phyloP scores from a whole-genome alignment of 1,139 yeast genomes.

The Suhomyces anneliseae region DNA sequence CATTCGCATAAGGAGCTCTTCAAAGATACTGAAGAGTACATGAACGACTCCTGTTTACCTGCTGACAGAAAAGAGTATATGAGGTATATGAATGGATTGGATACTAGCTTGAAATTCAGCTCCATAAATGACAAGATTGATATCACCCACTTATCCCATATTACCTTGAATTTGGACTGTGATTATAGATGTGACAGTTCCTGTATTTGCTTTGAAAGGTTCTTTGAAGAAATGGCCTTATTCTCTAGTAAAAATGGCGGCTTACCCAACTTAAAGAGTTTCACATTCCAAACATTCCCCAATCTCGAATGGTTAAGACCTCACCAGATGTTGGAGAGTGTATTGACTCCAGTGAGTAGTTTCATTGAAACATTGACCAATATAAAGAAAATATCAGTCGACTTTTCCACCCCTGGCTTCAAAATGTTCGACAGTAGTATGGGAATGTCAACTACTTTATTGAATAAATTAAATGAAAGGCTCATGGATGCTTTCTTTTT shows the following conservation, averaged over 20 bases:
- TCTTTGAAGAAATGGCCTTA: conserved; percentile 29
- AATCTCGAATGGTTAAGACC: conserved; percentile 42
- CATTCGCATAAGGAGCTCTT: conserved; percentile 33
- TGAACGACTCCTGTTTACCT: neutral
- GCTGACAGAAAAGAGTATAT: conserved; percentile 9
- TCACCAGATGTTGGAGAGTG: conserved; percentile 34
- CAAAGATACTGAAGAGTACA: neutral
- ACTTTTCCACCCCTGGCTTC: conserved; percentile 41
- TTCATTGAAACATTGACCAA: conserved; percentile 27
- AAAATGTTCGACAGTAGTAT: conserved; percentile 39
- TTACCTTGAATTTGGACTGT: conserved; percentile 37
- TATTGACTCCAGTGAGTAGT: conserved; percentile 34
- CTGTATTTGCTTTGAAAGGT: conserved; percentile 34
- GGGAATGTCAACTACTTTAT: conserved; percentile 30
- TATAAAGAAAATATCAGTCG: conserved; percentile 29
- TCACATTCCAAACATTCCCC: conserved; percentile 38
- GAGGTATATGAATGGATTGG: conserved; percentile 17
- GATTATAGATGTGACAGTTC: conserved; percentile 22
- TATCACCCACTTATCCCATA: conserved; percentile 21
- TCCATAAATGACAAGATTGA: conserved; percentile 28
- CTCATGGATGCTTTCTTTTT: conserved; percentile 40
- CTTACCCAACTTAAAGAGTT: conserved; percentile 31
- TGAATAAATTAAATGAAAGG: conserved; percentile 37
- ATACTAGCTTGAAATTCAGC: conserved; percentile 25
- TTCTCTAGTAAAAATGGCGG: conserved; percentile 26